Evolutionary conservation across 345 rosid genomes (phyloP), one percentile per base, ranked within the genome.

Genomic region (Lepidium sativum): DNA sequence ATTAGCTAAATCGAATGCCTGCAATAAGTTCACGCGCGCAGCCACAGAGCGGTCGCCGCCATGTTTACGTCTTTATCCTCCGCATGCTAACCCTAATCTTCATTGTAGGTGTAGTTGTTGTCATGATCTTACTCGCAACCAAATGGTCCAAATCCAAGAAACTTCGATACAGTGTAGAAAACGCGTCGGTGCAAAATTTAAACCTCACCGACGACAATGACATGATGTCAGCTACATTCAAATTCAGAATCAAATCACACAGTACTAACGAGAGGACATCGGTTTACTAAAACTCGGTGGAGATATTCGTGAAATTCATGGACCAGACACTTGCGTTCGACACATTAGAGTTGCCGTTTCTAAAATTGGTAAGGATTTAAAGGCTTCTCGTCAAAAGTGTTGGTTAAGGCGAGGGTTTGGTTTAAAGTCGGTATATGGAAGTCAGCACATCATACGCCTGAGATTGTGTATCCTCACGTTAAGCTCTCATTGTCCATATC

Each of bases 201-300:
- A 80, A 72, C 68, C 68, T 87, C 21, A 60, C 80, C 53, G n/a
- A 67, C 35, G 63, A 80, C 17, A 59, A 80, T 77, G 89, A 81
- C 68, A 78, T 89, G n/a, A 78, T 89, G 21, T 79, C 82, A 52
- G 86, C 87, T 73, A 83, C 82, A 3, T 87, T 85, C 59, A 63
- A 78, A 67, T 70, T 85, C 34, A 60, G 73, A 54, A 54, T 92
- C 2, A 71, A 10, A 32, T 81, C 81, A 13, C 58, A 70, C 5
- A 92, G 87, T 59, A 94, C 82, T 20, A 89, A 87, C 61, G 48
- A 54, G 8, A 75, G 70, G 68, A 47, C 88, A 38, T 82, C 97
- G 6, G 60, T 92, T 8, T 80, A 89, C 80, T 87, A 92, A 14
- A 84, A 80, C 27, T 68, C 79, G 0, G 63, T 86, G 7, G 79